Evolutionary conservation across 2,329 filamentous ascomycete genomes (phyloP).

Genomic region (Beauveria rudraprayagi): DNA sequence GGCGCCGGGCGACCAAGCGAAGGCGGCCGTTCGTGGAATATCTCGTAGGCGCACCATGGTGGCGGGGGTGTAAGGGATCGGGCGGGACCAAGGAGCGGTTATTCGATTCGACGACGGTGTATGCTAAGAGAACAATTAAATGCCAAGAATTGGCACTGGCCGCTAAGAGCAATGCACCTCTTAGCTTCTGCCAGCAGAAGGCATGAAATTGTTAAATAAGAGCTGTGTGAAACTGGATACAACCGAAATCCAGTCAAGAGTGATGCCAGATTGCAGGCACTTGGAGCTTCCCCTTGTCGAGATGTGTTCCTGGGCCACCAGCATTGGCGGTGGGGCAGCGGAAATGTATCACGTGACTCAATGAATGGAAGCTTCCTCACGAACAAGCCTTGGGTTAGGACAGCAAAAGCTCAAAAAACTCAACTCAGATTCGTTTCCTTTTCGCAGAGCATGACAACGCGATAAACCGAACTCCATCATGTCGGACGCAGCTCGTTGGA

Average conservation of each 20-base stretch:
- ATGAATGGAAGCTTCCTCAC: not conserved
- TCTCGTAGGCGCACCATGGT: conserved; percentile 93
- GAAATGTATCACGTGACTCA: conserved; percentile 20
- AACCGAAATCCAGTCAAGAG: conserved; percentile 18
- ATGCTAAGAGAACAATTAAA: conserved; percentile 12
- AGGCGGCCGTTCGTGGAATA: conserved; percentile 92
- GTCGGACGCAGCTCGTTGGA: conserved; percentile 76
- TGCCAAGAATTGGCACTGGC: conserved; percentile 16
- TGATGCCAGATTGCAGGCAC: conserved; percentile 40
- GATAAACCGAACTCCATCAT: conserved; percentile 37
- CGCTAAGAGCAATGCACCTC: conserved; percentile 16
- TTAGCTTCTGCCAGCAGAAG: conserved; percentile 24
- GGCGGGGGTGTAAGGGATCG: conserved; percentile 23
- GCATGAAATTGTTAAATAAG: conserved; percentile 16
- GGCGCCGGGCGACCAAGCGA: conserved; percentile 86
- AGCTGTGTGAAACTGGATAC: conserved; percentile 12
- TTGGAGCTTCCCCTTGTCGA: conserved; percentile 21
- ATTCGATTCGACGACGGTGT: conserved; percentile 14
- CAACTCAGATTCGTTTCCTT: not conserved
- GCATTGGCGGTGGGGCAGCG: not conserved
- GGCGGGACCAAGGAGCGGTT: conserved; percentile 14
- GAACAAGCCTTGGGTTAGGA: not conserved
- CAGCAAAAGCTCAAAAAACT: not conserved
- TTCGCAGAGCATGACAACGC: not conserved
- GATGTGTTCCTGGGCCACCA: conserved; percentile 10